phyloP scores from a whole-genome alignment of 805 yeast genomes.

The Hyphopichia homilentoma region DNA sequence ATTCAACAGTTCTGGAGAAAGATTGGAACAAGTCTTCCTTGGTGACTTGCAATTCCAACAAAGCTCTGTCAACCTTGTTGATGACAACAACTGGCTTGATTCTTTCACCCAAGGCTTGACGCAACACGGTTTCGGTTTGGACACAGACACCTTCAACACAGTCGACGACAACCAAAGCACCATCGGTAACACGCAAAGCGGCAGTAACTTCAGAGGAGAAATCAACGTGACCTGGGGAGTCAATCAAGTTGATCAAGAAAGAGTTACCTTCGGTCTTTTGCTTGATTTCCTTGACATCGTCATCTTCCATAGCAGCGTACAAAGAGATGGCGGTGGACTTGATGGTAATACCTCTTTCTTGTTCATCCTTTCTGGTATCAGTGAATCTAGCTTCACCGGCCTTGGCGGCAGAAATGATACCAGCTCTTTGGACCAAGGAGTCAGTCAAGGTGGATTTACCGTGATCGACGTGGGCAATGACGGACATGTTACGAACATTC shows the following conservation, averaged over 20 bases:
- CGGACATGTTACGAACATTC: constrained; percentile 99
- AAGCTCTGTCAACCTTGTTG: constrained; percentile 99
- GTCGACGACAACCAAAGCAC: constrained; percentile 99
- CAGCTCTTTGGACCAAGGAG: constrained; percentile 98
- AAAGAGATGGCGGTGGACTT: constrained; percentile 98
- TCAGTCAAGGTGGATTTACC: constrained; percentile 99
- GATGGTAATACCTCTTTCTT: constrained; percentile 99
- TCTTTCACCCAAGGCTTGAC: constrained; percentile 99
- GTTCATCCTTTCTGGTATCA: constrained; percentile 99
- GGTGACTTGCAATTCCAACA: constrained; percentile 96
- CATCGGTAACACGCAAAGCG: constrained; percentile 99
- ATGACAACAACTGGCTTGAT: constrained; percentile 97
- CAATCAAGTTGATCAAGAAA: constrained; percentile 96
- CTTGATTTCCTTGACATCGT: constrained; percentile 82
- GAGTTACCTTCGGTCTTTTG: constrained; percentile 91
- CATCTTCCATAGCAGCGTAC: constrained; percentile 82
- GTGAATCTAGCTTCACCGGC: constrained; percentile 99
- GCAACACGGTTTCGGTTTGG: constrained; percentile 98
- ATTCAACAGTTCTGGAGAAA: constrained; percentile 97
- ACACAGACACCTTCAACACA: constrained; percentile 99
- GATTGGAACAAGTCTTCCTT: constrained; percentile 99
- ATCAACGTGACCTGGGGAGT: constrained; percentile 99
- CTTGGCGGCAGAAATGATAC: constrained; percentile 99
- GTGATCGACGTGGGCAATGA: constrained; percentile 99
- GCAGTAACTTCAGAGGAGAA: constrained; percentile 99